Base-by-base conservation (phyloP, 2,329 filamentous ascomycete genomes). In the Lecanicillium sp. region DNA sequence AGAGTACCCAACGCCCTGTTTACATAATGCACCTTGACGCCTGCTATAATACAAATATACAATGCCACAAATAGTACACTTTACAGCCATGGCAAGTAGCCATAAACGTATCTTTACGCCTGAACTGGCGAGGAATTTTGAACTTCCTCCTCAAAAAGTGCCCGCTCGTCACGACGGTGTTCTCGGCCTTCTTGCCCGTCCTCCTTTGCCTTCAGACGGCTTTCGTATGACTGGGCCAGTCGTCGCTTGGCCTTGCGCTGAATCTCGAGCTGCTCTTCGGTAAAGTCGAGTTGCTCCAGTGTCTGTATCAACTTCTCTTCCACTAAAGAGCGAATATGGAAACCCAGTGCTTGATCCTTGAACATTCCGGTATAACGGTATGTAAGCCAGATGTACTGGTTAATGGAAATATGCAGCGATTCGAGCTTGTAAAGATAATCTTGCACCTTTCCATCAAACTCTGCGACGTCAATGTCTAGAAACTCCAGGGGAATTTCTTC, bases 361-460 rank as follows among this genome's bases (percentile, higher is more conserved):
- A 96, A 94, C 36, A 94, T 72, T 35, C 86, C 85, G 4, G 79
- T 71, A 58, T 90, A 94, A 6, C 90, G 81, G 60, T 90, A 97
- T 50, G 85, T 90, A 13, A 98, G 70, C 92, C 92, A 98, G 2
- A 94, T 71, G 56, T 97, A 98, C 33, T 89, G 66, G 32, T 90
- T 87, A 28, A 98, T 66, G 19, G 78, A 71, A 51, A 86, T 85
- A 64, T 98, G 92, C 13, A 98, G 69, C 3, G 66, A 59, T 58
- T 98, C 92, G 15, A 97, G 67, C 8, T 69, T 62, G 39, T 68
- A 65, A 10, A 98, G 69, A 48, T 87, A 86, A 0, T 66, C 57
- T 38, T 71, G 62, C 12, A 60, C 57, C 1, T 57, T 56, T 0
- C 61, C 56, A 1, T 62, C 52, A 18, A 51, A 58, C 7, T 59